Base-by-base conservation (phyloP, 805 yeast genomes). In the Cyberlindnera maclurae region DNA sequence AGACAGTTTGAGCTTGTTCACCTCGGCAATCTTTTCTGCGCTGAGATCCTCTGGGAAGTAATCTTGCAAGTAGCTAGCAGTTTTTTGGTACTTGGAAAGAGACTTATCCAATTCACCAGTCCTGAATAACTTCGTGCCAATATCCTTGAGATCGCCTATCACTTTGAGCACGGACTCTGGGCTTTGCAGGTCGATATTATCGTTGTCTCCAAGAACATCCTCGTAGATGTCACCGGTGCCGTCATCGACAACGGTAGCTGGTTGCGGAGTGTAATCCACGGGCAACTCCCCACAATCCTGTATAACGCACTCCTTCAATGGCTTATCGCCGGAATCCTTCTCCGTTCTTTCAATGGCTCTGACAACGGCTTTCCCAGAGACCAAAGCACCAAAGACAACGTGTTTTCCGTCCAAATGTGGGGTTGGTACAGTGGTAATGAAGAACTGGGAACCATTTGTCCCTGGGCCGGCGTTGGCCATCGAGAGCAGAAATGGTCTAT, bases 381-480 rank as follows among this genome's bases (percentile, higher is more conserved):
- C 63, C 29, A 93, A 88, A 59, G 83, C 77, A 46, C 98, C 98
- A 59, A 93, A 93, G 3, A 93, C 97, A 37, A 89, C 97, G 60
- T 93, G 98, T 61, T 90, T 90, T 18, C 90, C 94, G 58, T 93
- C 90, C 49, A 93, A 73, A 62, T 90, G 97, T 6, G 97, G 96
- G 2, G 97, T 87, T 31, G 87, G 79, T 3, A 78, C 93, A 3
- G 96, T 86, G 20, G 98, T 90, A 53, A 90, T 79, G 61, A 90
- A 90, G 54, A 87, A 93, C 63, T 90, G 97, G 3, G 96, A 87
- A 1, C 97, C 97, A 57, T 93, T 93, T 35, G 97, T 90, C 60
- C 81, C 78, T 42, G 95, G 88, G 13, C 97, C 97, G 4, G 97
- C 85, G 57, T 90, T 90, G 41, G 98, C 97, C 97, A 90, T 93